Percentiles rank a stretch among this genome's conserved stretches.
phyloP scores from a whole-genome alignment of 495 filamentous ascomycete species.

The Penicillium maclennaniae region DNA sequence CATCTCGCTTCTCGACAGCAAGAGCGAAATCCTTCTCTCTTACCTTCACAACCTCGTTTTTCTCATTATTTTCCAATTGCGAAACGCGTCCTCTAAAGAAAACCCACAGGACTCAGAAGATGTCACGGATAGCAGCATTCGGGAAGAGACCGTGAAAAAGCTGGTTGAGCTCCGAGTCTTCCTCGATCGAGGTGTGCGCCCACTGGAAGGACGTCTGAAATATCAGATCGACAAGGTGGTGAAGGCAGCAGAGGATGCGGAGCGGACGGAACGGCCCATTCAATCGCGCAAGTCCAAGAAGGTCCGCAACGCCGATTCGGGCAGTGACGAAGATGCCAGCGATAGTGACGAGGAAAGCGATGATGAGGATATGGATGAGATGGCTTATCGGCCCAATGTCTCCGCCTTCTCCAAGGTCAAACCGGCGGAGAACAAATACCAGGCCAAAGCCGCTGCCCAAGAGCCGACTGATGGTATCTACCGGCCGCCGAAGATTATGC shows the following conservation, averaged over 20 bases:
- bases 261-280: slow-evolving; percentile 33
- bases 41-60: slow-evolving; percentile 95
- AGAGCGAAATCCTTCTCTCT: slow-evolving; percentile 91
- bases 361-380: slow-evolving; percentile 50
- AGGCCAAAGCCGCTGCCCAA: slow-evolving; percentile 21
- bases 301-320: slow-evolving; percentile 17
- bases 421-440: slow-evolving; percentile 25
- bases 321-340: slow-evolving; percentile 25
- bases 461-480: slow-evolving; percentile 60
- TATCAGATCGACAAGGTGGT: slow-evolving; percentile 91
- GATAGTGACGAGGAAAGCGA: slow-evolving; percentile 37
- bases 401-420: slow-evolving; percentile 50
- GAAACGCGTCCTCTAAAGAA: slow-evolving; percentile 42
- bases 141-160: slow-evolving; percentile 69
- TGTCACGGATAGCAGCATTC: slow-evolving; percentile 27
- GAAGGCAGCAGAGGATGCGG: slow-evolving; percentile 75
- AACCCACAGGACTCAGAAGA: slow-evolving; percentile 25
- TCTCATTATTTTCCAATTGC: slow-evolving; percentile 76
- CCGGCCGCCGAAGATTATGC: slow-evolving; percentile 77
- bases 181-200: slow-evolving; percentile 83
- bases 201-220: slow-evolving; percentile 78
- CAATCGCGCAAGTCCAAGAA: slow-evolving; percentile 28
- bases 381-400: slow-evolving; percentile 65
- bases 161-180: slow-evolving; percentile 82
- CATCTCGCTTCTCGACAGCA: slow-evolving; percentile 89